These are phyloP conservation scores for Endoconidiophora polonica DNA, from an alignment of 2,329 filamentous ascomycete species.

Conservation along the genomic window DNA sequence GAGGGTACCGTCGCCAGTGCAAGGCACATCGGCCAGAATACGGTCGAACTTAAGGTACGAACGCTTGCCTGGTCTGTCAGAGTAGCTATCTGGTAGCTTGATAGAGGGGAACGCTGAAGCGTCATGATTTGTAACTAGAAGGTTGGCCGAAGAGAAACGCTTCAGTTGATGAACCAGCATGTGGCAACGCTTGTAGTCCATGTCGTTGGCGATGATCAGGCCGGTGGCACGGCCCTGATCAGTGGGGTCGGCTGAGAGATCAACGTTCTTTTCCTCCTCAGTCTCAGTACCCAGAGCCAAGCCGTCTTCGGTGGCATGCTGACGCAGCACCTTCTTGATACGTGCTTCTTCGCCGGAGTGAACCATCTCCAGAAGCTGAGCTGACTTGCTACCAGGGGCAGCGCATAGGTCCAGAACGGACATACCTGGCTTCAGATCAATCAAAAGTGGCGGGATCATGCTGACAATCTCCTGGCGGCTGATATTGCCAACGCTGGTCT, in stretches of 20 bases:
- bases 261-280: slow-evolving; percentile 29
- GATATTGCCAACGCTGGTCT: slow-evolving; percentile 94
- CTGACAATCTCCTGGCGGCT: slow-evolving; percentile 94
- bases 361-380: slow-evolving; percentile 86
- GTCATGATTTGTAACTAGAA: slow-evolving; percentile 96
- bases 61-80: slow-evolving; percentile 36
- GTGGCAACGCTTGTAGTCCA: slow-evolving; percentile 90
- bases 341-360: slow-evolving; percentile 83
- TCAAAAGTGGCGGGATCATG: slow-evolving; percentile 92
- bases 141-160: slow-evolving; percentile 85
- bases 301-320: slow-evolving; percentile 44
- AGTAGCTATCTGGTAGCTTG: slow-evolving; percentile 49
- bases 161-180: slow-evolving; percentile 98
- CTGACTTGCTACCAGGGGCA: slow-evolving; percentile 91
- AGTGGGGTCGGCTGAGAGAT: slow-evolving; percentile 40
- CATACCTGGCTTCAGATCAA: slow-evolving; percentile 84
- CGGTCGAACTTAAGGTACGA: slow-evolving; percentile 91
- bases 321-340: slow-evolving; percentile 52
- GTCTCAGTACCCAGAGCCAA: slow-evolving; percentile 33
- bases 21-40: slow-evolving; percentile 90
- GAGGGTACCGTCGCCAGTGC: slow-evolving; percentile 84
- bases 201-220: slow-evolving; percentile 85
- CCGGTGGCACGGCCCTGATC: slow-evolving; percentile 84
- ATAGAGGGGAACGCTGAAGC: slow-evolving; percentile 91
- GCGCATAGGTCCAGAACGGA: slow-evolving; percentile 90